phyloP scores from a whole-genome alignment of 371 early-diverging fungal genomes.

The Saksenaea oblongispora region DNA sequence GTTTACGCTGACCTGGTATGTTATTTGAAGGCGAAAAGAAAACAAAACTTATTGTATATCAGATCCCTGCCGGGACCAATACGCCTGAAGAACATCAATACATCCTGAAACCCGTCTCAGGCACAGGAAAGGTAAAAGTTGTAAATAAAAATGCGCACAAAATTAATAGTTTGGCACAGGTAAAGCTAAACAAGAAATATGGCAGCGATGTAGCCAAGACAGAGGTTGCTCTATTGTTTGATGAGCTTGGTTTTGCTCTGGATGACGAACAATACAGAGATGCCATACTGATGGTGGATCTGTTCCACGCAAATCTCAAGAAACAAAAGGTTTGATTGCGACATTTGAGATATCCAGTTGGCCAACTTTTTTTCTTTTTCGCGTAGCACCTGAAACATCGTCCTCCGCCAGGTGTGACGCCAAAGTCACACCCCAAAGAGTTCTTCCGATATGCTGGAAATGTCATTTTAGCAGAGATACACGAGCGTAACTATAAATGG shows the following conservation, averaged over 20 bases:
- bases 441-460: slow-evolving; percentile 88
- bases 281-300: slow-evolving; percentile 75
- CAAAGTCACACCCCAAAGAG: slow-evolving; percentile 77
- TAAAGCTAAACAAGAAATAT: slow-evolving; percentile 69
- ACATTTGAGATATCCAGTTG: neutral
- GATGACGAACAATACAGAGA: slow-evolving; percentile 91
- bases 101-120: slow-evolving; percentile 93
- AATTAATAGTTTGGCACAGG: slow-evolving; percentile 5
- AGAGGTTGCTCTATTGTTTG: slow-evolving; percentile 77
- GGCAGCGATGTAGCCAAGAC: slow-evolving; percentile 67
- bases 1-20: slow-evolving; percentile 58
- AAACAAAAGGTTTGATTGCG: slow-evolving; percentile 36
- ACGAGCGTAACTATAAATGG: slow-evolving; percentile 81
- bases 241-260: slow-evolving; percentile 89
- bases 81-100: slow-evolving; percentile 70
- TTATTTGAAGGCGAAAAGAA: neutral
- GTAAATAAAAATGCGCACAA: slow-evolving; percentile 3
- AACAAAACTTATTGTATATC: neutral
- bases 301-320: slow-evolving; percentile 76
- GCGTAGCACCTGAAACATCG: slow-evolving; percentile 79
- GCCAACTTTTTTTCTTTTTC: neutral
- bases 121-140: slow-evolving; percentile 74
- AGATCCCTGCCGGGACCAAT: slow-evolving; percentile 66
- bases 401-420: slow-evolving; percentile 76
- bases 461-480: slow-evolving; percentile 81